Evolutionary conservation across 805 yeast genomes (phyloP).

Genomic region (Yamadazyma takamatsuzukensis): DNA sequence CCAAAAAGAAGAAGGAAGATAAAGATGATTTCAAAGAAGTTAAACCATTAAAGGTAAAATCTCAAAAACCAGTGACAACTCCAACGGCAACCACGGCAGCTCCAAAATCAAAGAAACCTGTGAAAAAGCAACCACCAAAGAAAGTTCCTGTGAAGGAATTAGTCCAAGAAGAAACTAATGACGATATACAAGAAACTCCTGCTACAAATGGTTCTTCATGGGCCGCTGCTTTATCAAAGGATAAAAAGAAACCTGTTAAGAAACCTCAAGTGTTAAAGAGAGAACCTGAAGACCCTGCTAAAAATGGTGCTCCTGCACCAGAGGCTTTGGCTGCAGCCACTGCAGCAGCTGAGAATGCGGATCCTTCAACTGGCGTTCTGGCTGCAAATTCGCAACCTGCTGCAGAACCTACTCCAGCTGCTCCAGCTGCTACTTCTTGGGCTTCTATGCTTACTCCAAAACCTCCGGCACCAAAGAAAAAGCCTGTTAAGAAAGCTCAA

Average conservation of each 20-base stretch:
- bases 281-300: slow-evolving; percentile 13
- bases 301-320: slow-evolving; percentile 12
- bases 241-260: slow-evolving; percentile 24
- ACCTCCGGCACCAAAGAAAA: slow-evolving; percentile 31
- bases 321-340: too few species aligned
- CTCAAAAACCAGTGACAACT: slow-evolving; percentile 3
- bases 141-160: background rate
- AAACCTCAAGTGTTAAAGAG: slow-evolving; percentile 14
- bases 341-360: slow-evolving; percentile 32
- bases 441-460: slow-evolving; percentile 61
- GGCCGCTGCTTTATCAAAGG: slow-evolving; percentile 42
- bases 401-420: slow-evolving; percentile 38
- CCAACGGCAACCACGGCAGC: background rate
- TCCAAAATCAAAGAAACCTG: slow-evolving; percentile 1
- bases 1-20: slow-evolving; percentile 30
- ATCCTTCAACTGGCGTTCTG: background rate
- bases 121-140: slow-evolving; percentile 1
- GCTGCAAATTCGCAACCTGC: too few species aligned
- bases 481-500: too few species aligned
- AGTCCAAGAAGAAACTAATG: background rate
- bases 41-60: slow-evolving; percentile 3
- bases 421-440: slow-evolving; percentile 53
- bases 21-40: slow-evolving; percentile 5
- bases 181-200: slow-evolving; percentile 5
- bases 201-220: slow-evolving; percentile 26